Evolutionary conservation across 768 basidiomycete genomes (phyloP).

Genomic region (Leccinum longicurvipes): DNA sequence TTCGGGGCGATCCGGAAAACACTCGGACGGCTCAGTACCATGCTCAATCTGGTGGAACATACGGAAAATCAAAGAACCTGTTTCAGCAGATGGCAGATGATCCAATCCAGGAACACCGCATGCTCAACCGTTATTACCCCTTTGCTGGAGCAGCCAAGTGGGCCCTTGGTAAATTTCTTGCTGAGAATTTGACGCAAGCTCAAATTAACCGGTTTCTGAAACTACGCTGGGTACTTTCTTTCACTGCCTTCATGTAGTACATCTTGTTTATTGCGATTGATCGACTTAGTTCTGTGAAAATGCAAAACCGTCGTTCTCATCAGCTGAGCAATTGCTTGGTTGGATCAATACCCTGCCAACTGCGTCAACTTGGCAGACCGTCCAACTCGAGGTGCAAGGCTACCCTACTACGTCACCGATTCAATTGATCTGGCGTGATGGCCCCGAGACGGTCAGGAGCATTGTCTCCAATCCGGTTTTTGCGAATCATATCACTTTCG

Average conservation of each 20-base stretch:
- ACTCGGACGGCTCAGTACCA: too few relatives aligned
- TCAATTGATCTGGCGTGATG: neutral
- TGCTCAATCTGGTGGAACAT: too few relatives aligned
- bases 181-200: neutral
- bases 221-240: neutral
- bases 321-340: neutral
- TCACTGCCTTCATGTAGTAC: too few relatives aligned
- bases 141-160: neutral
- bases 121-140: neutral
- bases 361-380: too few relatives aligned
- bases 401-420: neutral
- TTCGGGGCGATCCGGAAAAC: too few relatives aligned
- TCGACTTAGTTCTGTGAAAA: too few relatives aligned
- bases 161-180: neutral
- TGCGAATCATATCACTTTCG: neutral
- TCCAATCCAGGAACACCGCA: too few relatives aligned
- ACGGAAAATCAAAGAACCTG: too few relatives aligned
- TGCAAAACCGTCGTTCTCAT: too few relatives aligned
- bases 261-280: too few relatives aligned
- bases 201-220: neutral
- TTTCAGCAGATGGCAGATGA: too few relatives aligned
- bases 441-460: neutral
- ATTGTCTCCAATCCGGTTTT: neutral
- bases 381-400: neutral
- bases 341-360: neutral